Base-by-base conservation (phyloP, 495 filamentous ascomycete species). In the Podospora tetraspora region DNA sequence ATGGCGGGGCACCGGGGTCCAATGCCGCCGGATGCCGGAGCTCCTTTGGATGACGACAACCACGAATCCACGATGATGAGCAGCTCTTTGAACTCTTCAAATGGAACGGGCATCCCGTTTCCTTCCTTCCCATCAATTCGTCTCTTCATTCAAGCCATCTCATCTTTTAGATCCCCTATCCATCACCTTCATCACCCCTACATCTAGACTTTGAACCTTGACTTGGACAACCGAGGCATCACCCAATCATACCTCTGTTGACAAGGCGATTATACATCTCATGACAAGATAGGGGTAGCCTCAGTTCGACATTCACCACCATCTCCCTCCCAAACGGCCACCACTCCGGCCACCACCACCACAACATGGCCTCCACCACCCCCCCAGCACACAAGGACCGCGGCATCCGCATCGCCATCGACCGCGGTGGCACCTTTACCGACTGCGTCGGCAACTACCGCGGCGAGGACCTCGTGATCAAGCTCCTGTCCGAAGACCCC, bases 401-500 rank as follows among this genome's bases (percentile, higher is more conserved):
- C 52, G 83, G 85, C 66, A 82, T 88, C 65, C 81, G 84, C 67
- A 86, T 88, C 70, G 85, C 85, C 70, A 88, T 88, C 66, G 85
- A 88, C 77, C 85, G 89, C 27, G 89, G 89, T 68, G 89, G 89
- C 69, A 91, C 89, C 24, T 91, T 91, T 74, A 90, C 89, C 57
- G 89, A 90, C 75, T 89, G 87, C 71, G 87, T 91, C 52, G 89
- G 89, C 57, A 89, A 88, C 69, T 79, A 84, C 5, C 82, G 83
- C 32, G 87, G 83, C 59, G 86, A 90, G 66, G 89, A 94, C 73
- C 84, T 96, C 59, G 87, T 97, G 64, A 87, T 97, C 74, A 97
- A 97, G 78, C 83, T 97, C 0, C 85, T 97, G 7, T 95, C 92
- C n/a, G 91, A 94, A 61, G 93, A 97, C 77, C 93, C 93, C 61